A percentile compares a stretch with the other conserved stretches of the same genome.
Evolutionary conservation across 805 yeast species (phyloP).

Genomic region (Yamadazyma akitaensis): DNA sequence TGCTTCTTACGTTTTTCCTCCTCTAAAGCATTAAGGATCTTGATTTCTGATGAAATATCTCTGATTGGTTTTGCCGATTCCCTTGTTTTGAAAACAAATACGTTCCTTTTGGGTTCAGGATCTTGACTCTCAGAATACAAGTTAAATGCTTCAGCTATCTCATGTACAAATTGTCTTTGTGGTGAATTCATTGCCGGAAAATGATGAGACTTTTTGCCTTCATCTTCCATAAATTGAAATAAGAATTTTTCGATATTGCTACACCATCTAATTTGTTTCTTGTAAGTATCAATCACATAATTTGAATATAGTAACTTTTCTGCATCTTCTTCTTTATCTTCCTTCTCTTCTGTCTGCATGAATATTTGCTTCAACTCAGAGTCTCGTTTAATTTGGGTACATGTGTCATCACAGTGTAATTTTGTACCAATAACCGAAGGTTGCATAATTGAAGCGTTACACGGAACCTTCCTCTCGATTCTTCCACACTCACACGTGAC

Average conservation of each 20-base stretch:
- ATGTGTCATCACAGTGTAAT: constrained; percentile 67
- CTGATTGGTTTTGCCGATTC: constrained; percentile 34
- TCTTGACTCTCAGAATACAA: constrained; percentile 74
- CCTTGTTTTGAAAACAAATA: constrained; percentile 49
- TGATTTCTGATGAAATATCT: constrained; percentile 19
- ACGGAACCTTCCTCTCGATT: constrained; percentile 42
- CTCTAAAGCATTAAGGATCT: constrained; percentile 31
- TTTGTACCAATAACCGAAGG: constrained; percentile 33
- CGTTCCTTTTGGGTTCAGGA: constrained; percentile 74
- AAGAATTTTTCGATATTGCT: constrained; percentile 54
- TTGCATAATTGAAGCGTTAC: constrained; percentile 49
- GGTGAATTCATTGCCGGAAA: constrained; percentile 72
- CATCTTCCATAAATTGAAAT: constrained; percentile 4
- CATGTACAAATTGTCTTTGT: constrained; percentile 70
- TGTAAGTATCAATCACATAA: constrained; percentile 43
- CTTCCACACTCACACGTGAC: constrained; percentile 68
- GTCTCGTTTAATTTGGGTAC: constrained; percentile 61
- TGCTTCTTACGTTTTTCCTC: constrained; percentile 17
- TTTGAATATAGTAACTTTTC: constrained; percentile 42
- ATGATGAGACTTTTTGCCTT: constrained; percentile 40
- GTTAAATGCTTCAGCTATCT: constrained; percentile 56
- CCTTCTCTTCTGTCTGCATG: constrained; percentile 14
- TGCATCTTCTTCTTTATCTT: constrained; percentile 10
- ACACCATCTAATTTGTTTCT: constrained; percentile 68
- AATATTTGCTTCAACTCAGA: constrained; percentile 63